Percentiles rank a stretch among this genome's conserved stretches.
Evolutionary conservation across 2,329 filamentous ascomycete species (phyloP).

Genomic region (Penicillium sp.): DNA sequence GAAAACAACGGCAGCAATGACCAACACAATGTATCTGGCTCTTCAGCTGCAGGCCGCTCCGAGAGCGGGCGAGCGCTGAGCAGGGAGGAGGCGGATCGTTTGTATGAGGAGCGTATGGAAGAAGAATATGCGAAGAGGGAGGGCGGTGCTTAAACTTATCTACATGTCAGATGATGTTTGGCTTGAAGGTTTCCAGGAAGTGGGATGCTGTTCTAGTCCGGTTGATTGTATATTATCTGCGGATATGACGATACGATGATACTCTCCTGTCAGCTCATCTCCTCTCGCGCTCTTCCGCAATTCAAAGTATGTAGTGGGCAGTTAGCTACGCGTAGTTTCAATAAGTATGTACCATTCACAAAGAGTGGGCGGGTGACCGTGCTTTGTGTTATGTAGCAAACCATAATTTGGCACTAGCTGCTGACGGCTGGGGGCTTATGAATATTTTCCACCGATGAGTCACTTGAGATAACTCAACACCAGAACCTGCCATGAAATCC

Average conservation of each 20-base stretch:
- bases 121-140: conserved; percentile 50
- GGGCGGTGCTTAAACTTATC: conserved; percentile 36
- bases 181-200: not conserved
- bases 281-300: not conserved
- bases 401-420: not conserved
- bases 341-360: no score
- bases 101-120: conserved; percentile 49
- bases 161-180: not conserved
- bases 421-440: not conserved
- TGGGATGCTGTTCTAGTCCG: not conserved
- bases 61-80: conserved; percentile 31
- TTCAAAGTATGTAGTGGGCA: not conserved
- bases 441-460: not conserved
- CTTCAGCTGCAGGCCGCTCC: conserved; percentile 12
- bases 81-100: conserved; percentile 43
- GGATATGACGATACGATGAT: not conserved
- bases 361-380: no score
- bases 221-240: not conserved
- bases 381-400: not conserved
- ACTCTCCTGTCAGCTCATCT: not conserved
- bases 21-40: conserved; percentile 14
- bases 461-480: not conserved
- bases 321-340: no score
- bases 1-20: not conserved
- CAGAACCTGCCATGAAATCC: not conserved